Evolutionary conservation across 129 eudicot species (phyloP).

Genomic region (Flaveria trinervia): DNA sequence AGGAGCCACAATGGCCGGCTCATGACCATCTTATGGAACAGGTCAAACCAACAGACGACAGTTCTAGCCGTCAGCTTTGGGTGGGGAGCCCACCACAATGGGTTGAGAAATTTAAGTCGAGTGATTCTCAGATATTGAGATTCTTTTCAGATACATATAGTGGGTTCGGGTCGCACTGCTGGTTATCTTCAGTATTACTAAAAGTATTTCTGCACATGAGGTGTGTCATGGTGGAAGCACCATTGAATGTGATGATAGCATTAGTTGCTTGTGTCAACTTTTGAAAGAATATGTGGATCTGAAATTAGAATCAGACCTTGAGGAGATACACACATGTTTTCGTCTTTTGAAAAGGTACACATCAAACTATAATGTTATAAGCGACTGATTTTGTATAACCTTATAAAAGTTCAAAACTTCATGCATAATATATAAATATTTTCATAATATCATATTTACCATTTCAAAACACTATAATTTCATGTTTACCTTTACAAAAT

Average conservation of each 20-base stretch:
- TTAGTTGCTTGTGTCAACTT: slow-evolving; percentile 59
- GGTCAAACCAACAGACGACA: slow-evolving; percentile 22
- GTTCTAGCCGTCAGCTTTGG: slow-evolving; percentile 57
- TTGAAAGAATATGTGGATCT: slow-evolving; percentile 64
- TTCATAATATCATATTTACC: no score
- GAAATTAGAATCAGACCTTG: slow-evolving; percentile 71
- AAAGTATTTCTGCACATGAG: slow-evolving; percentile 42
- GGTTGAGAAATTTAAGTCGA: slow-evolving; percentile 60
- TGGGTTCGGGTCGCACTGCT: slow-evolving; percentile 38
- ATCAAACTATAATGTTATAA: not conserved
- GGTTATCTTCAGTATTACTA: slow-evolving; percentile 61
- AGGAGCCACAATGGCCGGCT: slow-evolving; percentile 34
- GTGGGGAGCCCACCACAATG: slow-evolving; percentile 80
- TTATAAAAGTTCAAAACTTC: no score
- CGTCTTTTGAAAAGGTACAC: slow-evolving; percentile 72
- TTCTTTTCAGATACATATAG: slow-evolving; percentile 48
- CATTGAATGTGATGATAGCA: slow-evolving; percentile 41
- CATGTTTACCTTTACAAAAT: no score
- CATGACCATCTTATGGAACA: slow-evolving; percentile 18
- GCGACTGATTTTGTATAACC: slow-evolving; percentile 1
- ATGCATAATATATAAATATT: no score
- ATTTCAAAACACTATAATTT: no score
- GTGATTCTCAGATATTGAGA: slow-evolving; percentile 43
- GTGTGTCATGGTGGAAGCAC: slow-evolving; percentile 25
- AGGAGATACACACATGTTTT: slow-evolving; percentile 71